Evolutionary conservation across 495 filamentous ascomycete species (phyloP), one percentile per base, ranked within the genome.

Genomic region (Hypoxylon perforatum): DNA sequence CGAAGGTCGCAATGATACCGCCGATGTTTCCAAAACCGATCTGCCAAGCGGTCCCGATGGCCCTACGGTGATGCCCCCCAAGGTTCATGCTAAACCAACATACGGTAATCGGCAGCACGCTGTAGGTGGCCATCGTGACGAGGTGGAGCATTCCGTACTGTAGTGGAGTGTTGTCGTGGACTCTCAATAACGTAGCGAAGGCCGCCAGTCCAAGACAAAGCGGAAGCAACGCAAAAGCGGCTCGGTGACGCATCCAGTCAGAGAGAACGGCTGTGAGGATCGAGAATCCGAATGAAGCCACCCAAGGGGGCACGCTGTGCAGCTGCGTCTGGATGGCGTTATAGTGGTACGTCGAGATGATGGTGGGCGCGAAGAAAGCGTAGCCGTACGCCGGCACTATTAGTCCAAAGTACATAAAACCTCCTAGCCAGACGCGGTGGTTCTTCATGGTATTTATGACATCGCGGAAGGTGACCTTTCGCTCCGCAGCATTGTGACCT

Each of bases 11-110:
- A 56, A 97, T 93, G 65, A 99, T 96, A 12, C 94, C 95, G 36
- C 93, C 94, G 62, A 93, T 90, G 67, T 97, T 97, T n/a, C 94
- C 94, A 65, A 96, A 96, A 0, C 91, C 93, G 42, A 97, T 80
- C 73, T 97, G 93, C 90, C 90, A 97, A 6, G 91, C 95, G 3
- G 88, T 87, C 7, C 93, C 95, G 3, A 99, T 88, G 39, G 90
- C 82, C 14, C 93, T 85, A 1, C 93, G 85, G 56, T 93, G 91
- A 74, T 99, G 94, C 2, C 94, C 93, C 1, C 91, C 91, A 18
- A 96, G 78, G 65, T 97, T 97, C 87, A 96, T 96, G 63, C 90
- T 90, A 77, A 93, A 97, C 93, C 94, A 99, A 74, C 93, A 97
- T 0, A 96, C 86, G 36, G 92, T 84, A 10, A 97, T 86, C 0